phyloP scores from a whole-genome alignment of 176 grass and related monocot species.

The Otatea glauca region DNA sequence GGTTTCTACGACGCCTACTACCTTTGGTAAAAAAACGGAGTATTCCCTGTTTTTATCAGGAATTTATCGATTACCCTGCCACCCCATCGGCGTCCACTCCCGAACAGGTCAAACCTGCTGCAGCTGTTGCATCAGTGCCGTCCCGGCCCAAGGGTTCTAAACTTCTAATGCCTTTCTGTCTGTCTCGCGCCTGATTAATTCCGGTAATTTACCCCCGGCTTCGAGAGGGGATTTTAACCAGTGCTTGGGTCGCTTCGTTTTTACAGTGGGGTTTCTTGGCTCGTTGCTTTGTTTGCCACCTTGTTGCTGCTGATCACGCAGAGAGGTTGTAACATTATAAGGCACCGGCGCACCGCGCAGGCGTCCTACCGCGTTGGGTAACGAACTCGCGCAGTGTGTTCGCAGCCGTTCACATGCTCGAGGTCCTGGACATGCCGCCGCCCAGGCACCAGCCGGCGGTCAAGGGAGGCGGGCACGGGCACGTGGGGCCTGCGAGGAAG shows the following conservation, averaged over 20 bases:
- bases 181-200: slow-evolving; percentile 49
- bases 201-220: background rate
- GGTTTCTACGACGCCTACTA: slow-evolving; percentile 46
- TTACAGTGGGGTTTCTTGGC: slow-evolving; percentile 3
- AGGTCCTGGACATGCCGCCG: slow-evolving; percentile 60
- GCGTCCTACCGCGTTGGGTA: slow-evolving; percentile 42
- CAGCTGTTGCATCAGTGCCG: slow-evolving; percentile 30
- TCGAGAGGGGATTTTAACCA: slow-evolving; percentile 2
- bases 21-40: slow-evolving; percentile 48
- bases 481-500: slow-evolving; percentile 52
- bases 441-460: slow-evolving; percentile 28
- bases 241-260: background rate
- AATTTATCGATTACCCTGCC: background rate
- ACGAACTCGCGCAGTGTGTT: background rate
- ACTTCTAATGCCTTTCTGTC: slow-evolving; percentile 67
- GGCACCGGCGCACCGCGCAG: slow-evolving; percentile 43
- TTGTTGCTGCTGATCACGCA: slow-evolving; percentile 40
- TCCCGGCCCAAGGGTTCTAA: slow-evolving; percentile 11
- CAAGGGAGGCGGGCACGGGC: background rate
- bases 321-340: slow-evolving; percentile 35
- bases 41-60: slow-evolving; percentile 4
- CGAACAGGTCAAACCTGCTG: slow-evolving; percentile 49
- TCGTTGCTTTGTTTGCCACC: background rate
- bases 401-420: slow-evolving; percentile 56
- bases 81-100: background rate